phyloP scores from a whole-genome alignment of 2,329 filamentous ascomycete species.

The Didymella pinodella region DNA sequence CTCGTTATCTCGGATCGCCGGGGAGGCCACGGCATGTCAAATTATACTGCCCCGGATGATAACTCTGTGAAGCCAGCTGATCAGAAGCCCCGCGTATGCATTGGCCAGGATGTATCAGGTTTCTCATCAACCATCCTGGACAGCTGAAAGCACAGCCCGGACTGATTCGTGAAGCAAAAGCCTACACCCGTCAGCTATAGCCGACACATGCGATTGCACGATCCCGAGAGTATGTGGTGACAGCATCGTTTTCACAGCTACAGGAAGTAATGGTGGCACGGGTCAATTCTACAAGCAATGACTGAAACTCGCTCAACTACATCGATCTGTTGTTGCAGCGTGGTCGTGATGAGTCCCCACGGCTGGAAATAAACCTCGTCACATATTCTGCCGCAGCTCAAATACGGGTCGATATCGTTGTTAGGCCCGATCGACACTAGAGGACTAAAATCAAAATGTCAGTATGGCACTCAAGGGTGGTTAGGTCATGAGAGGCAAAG shows the following conservation, averaged over 20 bases:
- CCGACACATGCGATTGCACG: too few species aligned
- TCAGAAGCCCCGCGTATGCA: slow-evolving; percentile 1
- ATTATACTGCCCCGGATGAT: not conserved
- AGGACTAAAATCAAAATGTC: too few species aligned
- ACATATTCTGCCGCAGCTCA: too few species aligned
- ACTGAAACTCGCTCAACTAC: not conserved
- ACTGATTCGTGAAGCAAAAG: not conserved
- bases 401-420: too few species aligned
- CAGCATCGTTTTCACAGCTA: not conserved
- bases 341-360: not conserved
- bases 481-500: not conserved
- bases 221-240: not conserved
- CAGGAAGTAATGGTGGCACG: not conserved
- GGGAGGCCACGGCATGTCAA: not conserved
- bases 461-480: too few species aligned
- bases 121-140: slow-evolving; percentile 1
- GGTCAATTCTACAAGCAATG: not conserved
- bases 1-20: not conserved
- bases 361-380: not conserved
- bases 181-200: not conserved
- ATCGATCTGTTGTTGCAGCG: not conserved
- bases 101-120: slow-evolving; percentile 4
- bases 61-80: not conserved
- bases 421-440: too few species aligned
- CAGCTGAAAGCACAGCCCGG: not conserved